phyloP scores from a whole-genome alignment of 495 filamentous ascomycete genomes.

The Darksidea phi region DNA sequence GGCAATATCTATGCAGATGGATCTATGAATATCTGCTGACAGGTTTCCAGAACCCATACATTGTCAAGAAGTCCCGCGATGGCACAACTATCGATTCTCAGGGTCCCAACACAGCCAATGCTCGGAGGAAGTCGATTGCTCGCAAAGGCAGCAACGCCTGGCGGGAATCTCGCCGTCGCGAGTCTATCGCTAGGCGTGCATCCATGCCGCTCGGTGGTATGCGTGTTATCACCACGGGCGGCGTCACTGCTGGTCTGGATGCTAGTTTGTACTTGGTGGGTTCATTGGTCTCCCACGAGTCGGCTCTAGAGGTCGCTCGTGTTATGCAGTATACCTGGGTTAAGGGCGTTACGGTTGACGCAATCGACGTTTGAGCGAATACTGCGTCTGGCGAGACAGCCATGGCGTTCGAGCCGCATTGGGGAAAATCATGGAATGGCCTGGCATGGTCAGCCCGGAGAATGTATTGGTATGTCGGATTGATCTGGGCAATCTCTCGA shows the following conservation, averaged over 20 bases:
- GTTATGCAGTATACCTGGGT: constrained; percentile 70
- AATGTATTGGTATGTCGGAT: neutral
- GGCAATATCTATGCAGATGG: too few relatives aligned
- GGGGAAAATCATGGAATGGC: too few relatives aligned
- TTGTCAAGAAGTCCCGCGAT: constrained; percentile 63
- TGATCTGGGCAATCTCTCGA: neutral
- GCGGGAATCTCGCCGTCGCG: constrained; percentile 61
- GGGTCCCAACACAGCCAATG: constrained; percentile 19
- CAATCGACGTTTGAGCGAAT: constrained; percentile 62
- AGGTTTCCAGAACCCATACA: constrained; percentile 57
- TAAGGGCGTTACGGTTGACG: constrained; percentile 68
- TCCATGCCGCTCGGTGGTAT: constrained; percentile 66
- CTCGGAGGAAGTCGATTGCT: constrained; percentile 58
- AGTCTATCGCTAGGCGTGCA: constrained; percentile 65
- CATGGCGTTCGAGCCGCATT: constrained; percentile 10
- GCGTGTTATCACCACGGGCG: constrained; percentile 73
- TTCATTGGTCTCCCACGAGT: constrained; percentile 65
- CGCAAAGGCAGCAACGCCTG: constrained; percentile 73
- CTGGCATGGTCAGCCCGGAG: neutral
- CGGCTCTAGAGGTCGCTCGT: constrained; percentile 65
- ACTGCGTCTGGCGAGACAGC: constrained; percentile 13
- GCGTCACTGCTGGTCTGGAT: constrained; percentile 74
- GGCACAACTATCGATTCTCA: constrained; percentile 24
- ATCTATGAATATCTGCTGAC: too few relatives aligned
- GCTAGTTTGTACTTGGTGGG: constrained; percentile 75